Conservation (phyloP, 208 protist species). For the Wallacemonas sp. region DNA sequence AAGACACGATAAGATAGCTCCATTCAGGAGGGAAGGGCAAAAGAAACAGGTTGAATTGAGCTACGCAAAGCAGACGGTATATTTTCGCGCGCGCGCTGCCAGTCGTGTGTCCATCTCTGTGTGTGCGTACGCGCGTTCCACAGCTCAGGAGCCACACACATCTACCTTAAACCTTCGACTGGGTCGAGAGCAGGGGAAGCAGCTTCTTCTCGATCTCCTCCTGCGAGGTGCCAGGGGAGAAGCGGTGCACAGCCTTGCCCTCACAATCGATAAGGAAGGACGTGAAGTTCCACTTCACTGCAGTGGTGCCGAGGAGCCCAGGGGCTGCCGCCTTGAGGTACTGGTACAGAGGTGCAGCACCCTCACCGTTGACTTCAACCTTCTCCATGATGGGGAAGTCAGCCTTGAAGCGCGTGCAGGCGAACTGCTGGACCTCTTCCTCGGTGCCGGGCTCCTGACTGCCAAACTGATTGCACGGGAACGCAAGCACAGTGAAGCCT, state of each 20-base stretch:
- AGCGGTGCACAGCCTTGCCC: constrained; percentile 55
- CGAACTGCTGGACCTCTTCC: constrained; percentile 73
- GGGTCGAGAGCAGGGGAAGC: constrained; percentile 12
- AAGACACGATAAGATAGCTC: neutral
- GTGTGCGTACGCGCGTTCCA: no score
- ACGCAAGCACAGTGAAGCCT: constrained; percentile 81
- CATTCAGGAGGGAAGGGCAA: neutral
- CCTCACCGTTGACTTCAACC: constrained; percentile 85
- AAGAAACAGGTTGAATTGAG: neutral
- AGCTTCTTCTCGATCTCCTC: constrained; percentile 60
- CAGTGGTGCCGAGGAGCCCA: constrained; percentile 49
- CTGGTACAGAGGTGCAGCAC: constrained; percentile 62
- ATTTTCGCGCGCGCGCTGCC: no score
- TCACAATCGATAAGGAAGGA: constrained; percentile 79
- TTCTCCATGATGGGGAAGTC: constrained; percentile 86
- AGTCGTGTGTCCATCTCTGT: no score
- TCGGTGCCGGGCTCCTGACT: constrained; percentile 75
- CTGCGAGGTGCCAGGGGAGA: constrained; percentile 41
- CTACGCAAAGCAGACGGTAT: no score
- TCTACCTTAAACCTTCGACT: no score
- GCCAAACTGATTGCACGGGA: constrained; percentile 92
- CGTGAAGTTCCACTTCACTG: constrained; percentile 94
- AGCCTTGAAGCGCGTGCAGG: constrained; percentile 41
- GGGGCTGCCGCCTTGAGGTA: constrained; percentile 66
- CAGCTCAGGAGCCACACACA: no score